Base-by-base conservation (phyloP, 306 rosid genomes). In the Dryas octopetala region DNA sequence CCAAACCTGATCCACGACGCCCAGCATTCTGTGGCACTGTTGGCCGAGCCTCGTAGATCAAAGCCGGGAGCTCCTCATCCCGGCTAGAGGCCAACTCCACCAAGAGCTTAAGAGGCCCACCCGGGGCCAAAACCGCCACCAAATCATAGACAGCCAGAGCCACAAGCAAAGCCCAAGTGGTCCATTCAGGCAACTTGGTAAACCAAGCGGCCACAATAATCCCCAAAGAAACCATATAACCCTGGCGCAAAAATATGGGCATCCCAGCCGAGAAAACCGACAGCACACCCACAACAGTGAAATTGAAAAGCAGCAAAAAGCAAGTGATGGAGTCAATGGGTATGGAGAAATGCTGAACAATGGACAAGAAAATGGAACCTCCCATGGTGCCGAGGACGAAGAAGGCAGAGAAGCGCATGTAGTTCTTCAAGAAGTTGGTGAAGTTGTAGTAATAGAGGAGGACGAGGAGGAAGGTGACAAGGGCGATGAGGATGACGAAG, bases 191-290 rank as follows among this genome's bases (percentile, higher is more conserved):
- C 74, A 94, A 74, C 55, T 87, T 87, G 3, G 98, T 88, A 62
- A 94, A 89, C 98, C 98, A 94, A 10, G 96, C 86, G 1, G 98
- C 98, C 6, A 94, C 98, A 62, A 88, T 84, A 13, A 94, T 91
- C n/a, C 97, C 98, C 59, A 94, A 59, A 10, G 81, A 80, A 2
- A 94, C 96, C 96, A 87, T 94, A 60, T 91, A 94, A 3, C 75
- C 69, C 51, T 94, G 97, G 73, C 97, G 89, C 26, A 91, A 51
- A 7, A 94, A 2, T 1, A 94, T 94, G 0, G 98, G 98, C 17
- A 94, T 70, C 23, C 90, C 98, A 5, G 53, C 77, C 5, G 97
- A 71, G 77, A 94, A 90, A n/a, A 94, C 81, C 0, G 98, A 92
- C 66, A 94, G 73, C 4, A 90, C 96, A 1, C 98, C 98, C 16